Conservation (phyloP, 2,329 filamentous ascomycete genomes). For the Fusarium equiseti region DNA sequence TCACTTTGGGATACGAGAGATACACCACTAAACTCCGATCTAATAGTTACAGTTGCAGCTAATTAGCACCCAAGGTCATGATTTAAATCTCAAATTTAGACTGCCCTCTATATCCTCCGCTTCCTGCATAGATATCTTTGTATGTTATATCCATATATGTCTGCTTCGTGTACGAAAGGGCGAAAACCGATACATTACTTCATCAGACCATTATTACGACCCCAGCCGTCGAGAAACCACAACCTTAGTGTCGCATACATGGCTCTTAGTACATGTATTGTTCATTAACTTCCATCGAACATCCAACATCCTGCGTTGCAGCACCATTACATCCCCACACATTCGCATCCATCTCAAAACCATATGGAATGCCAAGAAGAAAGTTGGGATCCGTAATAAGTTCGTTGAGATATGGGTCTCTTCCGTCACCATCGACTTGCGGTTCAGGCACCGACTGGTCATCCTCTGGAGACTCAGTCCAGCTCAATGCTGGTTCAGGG, state of each 20-base stretch:
- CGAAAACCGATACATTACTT: no score
- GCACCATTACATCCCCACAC: constrained; percentile 37
- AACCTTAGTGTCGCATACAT: neutral
- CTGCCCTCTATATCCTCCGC: no score
- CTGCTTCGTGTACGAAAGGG: neutral
- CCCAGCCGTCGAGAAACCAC: no score
- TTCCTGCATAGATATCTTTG: no score
- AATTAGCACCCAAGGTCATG: no score
- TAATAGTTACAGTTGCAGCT: no score
- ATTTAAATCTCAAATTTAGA: no score
- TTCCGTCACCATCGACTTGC: constrained; percentile 19
- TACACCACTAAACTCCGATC: no score
- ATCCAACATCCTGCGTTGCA: constrained; percentile 30
- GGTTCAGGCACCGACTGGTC: constrained; percentile 32
- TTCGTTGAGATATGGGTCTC: constrained; percentile 26
- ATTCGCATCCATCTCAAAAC: constrained; percentile 37
- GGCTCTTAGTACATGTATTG: constrained; percentile 44
- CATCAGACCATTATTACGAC: no score
- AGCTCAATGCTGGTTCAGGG: constrained; percentile 35
- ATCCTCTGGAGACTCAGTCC: constrained; percentile 43
- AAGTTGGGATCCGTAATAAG: constrained; percentile 36
- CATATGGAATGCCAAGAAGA: constrained; percentile 42
- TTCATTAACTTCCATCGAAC: constrained; percentile 40
- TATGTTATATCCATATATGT: neutral
- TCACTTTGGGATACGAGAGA: no score